Evolutionary conservation across 2,329 filamentous ascomycete genomes (phyloP).

Genomic region (Beauveria caledonica): DNA sequence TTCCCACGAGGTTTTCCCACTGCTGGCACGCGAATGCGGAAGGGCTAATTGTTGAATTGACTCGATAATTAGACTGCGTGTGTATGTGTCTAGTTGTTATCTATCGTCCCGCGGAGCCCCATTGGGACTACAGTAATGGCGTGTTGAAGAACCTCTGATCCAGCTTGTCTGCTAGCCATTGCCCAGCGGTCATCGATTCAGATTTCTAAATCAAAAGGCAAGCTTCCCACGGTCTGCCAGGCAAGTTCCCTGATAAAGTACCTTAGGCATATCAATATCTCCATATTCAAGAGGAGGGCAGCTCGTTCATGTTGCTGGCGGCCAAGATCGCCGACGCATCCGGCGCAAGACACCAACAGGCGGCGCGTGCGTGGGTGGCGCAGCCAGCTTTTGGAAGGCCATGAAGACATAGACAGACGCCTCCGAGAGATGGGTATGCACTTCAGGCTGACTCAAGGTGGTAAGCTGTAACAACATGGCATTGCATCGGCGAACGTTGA

Average conservation of each 20-base stretch:
- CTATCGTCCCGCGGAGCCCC: background rate
- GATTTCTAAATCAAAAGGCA: background rate
- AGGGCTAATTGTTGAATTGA: background rate
- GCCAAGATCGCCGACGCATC: no score
- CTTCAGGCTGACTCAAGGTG: no score
- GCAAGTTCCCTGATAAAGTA: background rate
- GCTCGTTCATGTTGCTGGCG: no score
- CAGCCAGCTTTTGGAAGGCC: background rate
- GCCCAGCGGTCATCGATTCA: background rate
- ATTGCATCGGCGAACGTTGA: no score
- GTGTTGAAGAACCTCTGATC: background rate
- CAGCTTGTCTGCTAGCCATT: background rate
- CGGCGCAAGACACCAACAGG: background rate
- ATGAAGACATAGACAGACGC: no score
- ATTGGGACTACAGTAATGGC: background rate
- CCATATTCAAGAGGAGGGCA: no score
- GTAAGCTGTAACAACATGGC: no score
- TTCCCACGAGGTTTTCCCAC: background rate
- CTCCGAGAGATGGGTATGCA: no score
- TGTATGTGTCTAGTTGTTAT: background rate
- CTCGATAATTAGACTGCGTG: background rate
- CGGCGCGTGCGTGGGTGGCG: slow-evolving; percentile 10
- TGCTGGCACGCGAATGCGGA: background rate
- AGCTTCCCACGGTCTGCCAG: background rate
- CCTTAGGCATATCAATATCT: no score